Percentiles rank a stretch among this genome's conserved stretches.
Conservation (phyloP, 768 basidiomycete species). For the Phlegmacium glaucopus region DNA sequence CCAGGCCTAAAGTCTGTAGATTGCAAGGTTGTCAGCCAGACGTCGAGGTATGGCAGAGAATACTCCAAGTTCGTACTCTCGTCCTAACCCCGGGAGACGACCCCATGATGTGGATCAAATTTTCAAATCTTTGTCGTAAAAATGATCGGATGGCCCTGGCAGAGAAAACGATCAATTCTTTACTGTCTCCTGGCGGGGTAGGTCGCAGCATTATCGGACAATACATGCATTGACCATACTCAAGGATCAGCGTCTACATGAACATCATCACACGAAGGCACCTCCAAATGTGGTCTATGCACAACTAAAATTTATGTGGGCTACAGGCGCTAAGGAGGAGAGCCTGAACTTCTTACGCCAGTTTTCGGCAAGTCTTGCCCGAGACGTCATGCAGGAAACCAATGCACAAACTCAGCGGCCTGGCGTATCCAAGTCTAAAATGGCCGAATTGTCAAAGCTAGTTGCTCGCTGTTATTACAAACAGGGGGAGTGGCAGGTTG, state of each 20-base stretch:
- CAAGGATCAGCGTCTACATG: conserved; percentile 44
- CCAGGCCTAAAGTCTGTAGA: conserved; percentile 33
- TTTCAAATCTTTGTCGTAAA: conserved; percentile 96
- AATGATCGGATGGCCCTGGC: conserved; percentile 92
- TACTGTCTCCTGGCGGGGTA: conserved; percentile 74
- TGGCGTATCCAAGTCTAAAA: conserved; percentile 54
- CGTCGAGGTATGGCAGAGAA: conserved; percentile 98
- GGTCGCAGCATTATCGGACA: conserved; percentile 11
- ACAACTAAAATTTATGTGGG: conserved; percentile 96
- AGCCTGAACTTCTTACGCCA: conserved; percentile 79
- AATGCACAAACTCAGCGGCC: conserved; percentile 49
- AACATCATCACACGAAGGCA: conserved; percentile 62
- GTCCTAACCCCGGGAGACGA: conserved; percentile 93
- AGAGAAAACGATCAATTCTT: conserved; percentile 93
- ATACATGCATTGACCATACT: not conserved
- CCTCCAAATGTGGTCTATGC: conserved; percentile 97
- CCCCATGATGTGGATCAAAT: conserved; percentile 98
- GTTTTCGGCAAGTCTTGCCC: conserved; percentile 73
- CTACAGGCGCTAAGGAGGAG: conserved; percentile 71
- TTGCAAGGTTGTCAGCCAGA: conserved; percentile 96
- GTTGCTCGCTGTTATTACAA: conserved; percentile 98
- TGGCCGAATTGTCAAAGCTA: conserved; percentile 69
- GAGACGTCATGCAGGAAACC: conserved; percentile 66
- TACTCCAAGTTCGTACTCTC: conserved; percentile 91
- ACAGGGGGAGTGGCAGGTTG: conserved; percentile 91